Percentiles rank a stretch among this genome's conserved stretches.
Evolutionary conservation across 1,139 yeast species (phyloP).

Genomic region (Trichomonascaceae sp.): DNA sequence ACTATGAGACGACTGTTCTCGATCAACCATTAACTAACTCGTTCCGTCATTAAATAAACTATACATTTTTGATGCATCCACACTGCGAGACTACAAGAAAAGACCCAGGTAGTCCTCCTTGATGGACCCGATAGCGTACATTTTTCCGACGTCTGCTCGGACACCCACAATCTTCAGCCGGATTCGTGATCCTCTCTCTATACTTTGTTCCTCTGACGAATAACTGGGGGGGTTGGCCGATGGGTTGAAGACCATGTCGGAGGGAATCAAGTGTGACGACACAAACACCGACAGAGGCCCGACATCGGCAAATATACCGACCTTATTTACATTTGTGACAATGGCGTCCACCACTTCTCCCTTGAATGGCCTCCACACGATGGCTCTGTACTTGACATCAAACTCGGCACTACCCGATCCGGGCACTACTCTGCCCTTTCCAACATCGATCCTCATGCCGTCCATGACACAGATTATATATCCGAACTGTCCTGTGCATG

Average conservation of each 20-base stretch:
- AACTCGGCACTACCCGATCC: constrained; percentile 91
- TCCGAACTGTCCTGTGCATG: constrained; percentile 98
- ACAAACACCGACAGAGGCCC: constrained; percentile 95
- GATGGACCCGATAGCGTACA: constrained; percentile 93
- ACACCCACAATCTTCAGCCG: constrained; percentile 95
- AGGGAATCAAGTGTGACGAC: constrained; percentile 87
- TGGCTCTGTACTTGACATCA: constrained; percentile 90
- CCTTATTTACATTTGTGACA: constrained; percentile 84
- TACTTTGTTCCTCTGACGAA: constrained; percentile 87
- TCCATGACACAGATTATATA: constrained; percentile 93
- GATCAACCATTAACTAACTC: neutral
- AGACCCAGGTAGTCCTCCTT: constrained; percentile 96
- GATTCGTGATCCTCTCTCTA: constrained; percentile 86
- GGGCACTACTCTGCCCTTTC: constrained; percentile 85
- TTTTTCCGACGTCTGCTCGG: constrained; percentile 92
- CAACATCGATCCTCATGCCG: constrained; percentile 89
- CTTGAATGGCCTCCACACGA: constrained; percentile 89
- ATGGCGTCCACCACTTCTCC: constrained; percentile 98
- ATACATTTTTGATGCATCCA: constrained; percentile 3
- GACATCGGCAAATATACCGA: constrained; percentile 97
- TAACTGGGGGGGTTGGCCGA: constrained; percentile 98
- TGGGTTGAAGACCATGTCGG: constrained; percentile 88
- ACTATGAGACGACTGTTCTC: too few relatives aligned
- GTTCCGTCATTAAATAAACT: neutral
- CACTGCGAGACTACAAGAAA: constrained; percentile 24